phyloP scores from a whole-genome alignment of 192 early-diverging fungal genomes.

The Coemansia biformis region DNA sequence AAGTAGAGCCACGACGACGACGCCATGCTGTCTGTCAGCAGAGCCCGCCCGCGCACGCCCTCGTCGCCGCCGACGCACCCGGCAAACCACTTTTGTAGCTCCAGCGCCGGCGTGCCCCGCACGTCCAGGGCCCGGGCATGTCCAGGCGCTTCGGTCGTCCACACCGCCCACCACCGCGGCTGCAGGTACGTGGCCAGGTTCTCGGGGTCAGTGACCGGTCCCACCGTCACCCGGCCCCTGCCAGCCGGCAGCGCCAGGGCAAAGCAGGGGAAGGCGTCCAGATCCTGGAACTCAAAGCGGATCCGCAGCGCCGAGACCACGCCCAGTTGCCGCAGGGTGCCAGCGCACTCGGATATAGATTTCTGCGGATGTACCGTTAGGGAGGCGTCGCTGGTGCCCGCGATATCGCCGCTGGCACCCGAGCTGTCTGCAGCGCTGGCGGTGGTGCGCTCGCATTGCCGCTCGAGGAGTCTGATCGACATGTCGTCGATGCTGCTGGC shows the following conservation, averaged over 20 bases:
- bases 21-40: conserved; percentile 11
- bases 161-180: conserved; percentile 39
- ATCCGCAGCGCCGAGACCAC: conserved; percentile 19
- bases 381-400: too few relatives aligned
- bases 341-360: not conserved
- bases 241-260: conserved; percentile 13
- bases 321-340: conserved; percentile 10
- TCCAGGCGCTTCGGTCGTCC: conserved; percentile 12
- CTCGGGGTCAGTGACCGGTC: conserved; percentile 15
- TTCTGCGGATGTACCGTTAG: too few relatives aligned
- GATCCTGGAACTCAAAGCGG: conserved; percentile 34
- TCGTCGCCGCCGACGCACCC: not conserved
- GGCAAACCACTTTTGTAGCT: conserved; percentile 15
- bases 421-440: too few relatives aligned
- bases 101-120: conserved; percentile 5
- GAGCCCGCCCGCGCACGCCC: not conserved
- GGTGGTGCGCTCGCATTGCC: not conserved
- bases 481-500: conserved; percentile 1
- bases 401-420: too few relatives aligned
- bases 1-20: conserved; percentile 20
- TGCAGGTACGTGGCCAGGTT: conserved; percentile 36
- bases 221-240: conserved; percentile 24
- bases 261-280: conserved; percentile 33
- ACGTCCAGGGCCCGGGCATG: conserved; percentile 4
- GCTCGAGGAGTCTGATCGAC: not conserved